These are phyloP conservation scores for Cladorrhinum samala DNA, from an alignment of 495 filamentous ascomycete genomes.

Conservation along the genomic window DNA sequence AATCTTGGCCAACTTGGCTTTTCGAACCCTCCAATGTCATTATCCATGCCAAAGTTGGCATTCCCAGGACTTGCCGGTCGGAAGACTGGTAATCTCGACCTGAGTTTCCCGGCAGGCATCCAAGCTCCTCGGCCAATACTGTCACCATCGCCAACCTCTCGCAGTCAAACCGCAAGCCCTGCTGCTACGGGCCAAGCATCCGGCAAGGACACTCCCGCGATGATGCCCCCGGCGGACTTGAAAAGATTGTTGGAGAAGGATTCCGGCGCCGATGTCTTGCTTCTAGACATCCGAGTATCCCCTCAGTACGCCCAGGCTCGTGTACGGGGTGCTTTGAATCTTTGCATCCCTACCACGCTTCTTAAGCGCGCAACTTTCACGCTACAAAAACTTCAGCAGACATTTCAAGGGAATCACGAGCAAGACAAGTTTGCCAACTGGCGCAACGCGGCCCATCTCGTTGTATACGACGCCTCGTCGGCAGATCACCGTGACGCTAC, in stretches of 20 bases:
- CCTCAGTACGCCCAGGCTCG: slow-evolving; percentile 71
- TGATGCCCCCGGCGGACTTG: slow-evolving; percentile 61
- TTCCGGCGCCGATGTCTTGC: slow-evolving; percentile 51
- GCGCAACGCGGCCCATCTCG: slow-evolving; percentile 64
- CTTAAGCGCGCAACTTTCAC: slow-evolving; percentile 89
- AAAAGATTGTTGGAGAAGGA: slow-evolving; percentile 57
- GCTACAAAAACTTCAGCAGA: slow-evolving; percentile 80
- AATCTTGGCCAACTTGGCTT: neutral
- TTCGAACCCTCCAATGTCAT: neutral
- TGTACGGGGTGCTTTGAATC: slow-evolving; percentile 73
- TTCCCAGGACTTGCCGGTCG: neutral
- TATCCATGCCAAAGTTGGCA: neutral
- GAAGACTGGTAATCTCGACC: neutral
- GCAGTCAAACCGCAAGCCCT: slow-evolving; percentile 16
- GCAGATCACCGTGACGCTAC: slow-evolving; percentile 68
- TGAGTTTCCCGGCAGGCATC: slow-evolving; percentile 14
- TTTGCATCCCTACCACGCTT: slow-evolving; percentile 93
- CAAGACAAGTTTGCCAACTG: slow-evolving; percentile 71
- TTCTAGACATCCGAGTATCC: slow-evolving; percentile 86
- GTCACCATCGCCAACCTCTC: slow-evolving; percentile 16
- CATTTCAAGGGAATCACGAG: slow-evolving; percentile 71
- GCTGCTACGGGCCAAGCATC: slow-evolving; percentile 40
- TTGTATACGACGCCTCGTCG: slow-evolving; percentile 82
- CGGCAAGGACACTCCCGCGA: slow-evolving; percentile 38
- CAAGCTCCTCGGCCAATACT: slow-evolving; percentile 15